A percentile compares a stretch with the other conserved stretches of the same genome.
Evolutionary conservation across 345 rosid species (phyloP).

Genomic region (Fremontodendron californicum): DNA sequence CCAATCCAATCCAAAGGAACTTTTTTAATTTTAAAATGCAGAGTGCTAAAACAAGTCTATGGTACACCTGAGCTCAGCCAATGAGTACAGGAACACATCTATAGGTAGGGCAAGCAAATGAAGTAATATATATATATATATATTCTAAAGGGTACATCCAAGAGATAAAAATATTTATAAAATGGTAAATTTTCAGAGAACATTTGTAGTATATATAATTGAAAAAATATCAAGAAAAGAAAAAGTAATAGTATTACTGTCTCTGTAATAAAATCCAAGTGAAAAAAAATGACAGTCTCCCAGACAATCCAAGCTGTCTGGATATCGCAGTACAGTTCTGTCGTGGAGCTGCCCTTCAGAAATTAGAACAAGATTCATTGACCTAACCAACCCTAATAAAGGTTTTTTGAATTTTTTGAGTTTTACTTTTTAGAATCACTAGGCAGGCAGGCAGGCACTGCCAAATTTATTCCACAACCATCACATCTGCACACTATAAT

Average conservation of each 20-base stretch:
- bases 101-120: not conserved
- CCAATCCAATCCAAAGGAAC: not conserved
- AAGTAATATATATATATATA: not conserved
- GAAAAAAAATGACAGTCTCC: not conserved
- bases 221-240: not conserved
- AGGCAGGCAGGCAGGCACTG: constrained; percentile 2
- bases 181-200: too few species aligned
- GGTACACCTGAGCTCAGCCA: too few species aligned
- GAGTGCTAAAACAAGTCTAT: too few species aligned
- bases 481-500: not conserved
- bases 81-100: too few species aligned
- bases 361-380: not conserved
- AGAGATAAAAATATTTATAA: not conserved
- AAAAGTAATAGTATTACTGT: too few species aligned
- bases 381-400: not conserved
- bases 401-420: not conserved
- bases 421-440: constrained; percentile 9
- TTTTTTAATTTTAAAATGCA: too few species aligned
- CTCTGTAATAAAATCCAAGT: not conserved
- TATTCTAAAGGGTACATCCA: not conserved
- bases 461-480: not conserved
- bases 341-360: constrained; percentile 1
- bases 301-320: constrained; percentile 1
- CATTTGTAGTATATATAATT: not conserved
- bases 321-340: not conserved